A percentile compares a stretch with the other conserved stretches of the same genome.
Evolutionary conservation across 2,329 filamentous ascomycete species (phyloP).

Genomic region (Botrytis medusae): DNA sequence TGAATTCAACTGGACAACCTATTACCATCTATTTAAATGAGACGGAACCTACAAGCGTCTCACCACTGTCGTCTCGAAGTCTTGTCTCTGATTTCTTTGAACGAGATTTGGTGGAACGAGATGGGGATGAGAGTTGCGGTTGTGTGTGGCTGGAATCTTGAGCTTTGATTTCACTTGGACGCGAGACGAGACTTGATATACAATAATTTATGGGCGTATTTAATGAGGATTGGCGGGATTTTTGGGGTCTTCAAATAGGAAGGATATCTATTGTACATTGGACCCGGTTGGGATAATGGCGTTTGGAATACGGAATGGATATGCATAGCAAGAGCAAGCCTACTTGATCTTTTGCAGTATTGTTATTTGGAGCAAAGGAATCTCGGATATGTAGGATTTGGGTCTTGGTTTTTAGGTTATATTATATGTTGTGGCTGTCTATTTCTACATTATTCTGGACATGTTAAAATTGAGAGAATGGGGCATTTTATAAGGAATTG

Average conservation of each 20-base stretch:
- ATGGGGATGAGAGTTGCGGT: constrained; percentile 19
- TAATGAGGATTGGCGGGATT: neutral
- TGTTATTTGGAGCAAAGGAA: neutral
- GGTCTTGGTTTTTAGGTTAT: neutral
- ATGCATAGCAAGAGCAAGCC: constrained; percentile 18
- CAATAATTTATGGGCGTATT: constrained; percentile 1
- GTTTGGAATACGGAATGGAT: constrained; percentile 1
- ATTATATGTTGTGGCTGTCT: neutral
- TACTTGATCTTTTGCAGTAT: neutral
- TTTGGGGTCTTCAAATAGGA: neutral
- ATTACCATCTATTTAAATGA: constrained; percentile 37
- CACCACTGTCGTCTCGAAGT: constrained; percentile 23
- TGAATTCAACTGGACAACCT: constrained; percentile 34
- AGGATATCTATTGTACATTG: neutral
- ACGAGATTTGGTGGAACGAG: constrained; percentile 9
- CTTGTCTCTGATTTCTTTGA: constrained; percentile 1
- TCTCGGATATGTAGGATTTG: neutral
- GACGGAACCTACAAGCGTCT: constrained; percentile 30
- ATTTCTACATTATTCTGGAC: neutral
- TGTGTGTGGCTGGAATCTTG: constrained; percentile 25
- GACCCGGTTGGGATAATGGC: neutral
- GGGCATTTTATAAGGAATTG: neutral
- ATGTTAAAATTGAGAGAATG: neutral
- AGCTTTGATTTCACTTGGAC: neutral
- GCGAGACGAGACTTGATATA: neutral